These are phyloP conservation scores for Cercospora zeina DNA, from an alignment of 2,329 filamentous ascomycete species.

Conservation along the genomic window DNA sequence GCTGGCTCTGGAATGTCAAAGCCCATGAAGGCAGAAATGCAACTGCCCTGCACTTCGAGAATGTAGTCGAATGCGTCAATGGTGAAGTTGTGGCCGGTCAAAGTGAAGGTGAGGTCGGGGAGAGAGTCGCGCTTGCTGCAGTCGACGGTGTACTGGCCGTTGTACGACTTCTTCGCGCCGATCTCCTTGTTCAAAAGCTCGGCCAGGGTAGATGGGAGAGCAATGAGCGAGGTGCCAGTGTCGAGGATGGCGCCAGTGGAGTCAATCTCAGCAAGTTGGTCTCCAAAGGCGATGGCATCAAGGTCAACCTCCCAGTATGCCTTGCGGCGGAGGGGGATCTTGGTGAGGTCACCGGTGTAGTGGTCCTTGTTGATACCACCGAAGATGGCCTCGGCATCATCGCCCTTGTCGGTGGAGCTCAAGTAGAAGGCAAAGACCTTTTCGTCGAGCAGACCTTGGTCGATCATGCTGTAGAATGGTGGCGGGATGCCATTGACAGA, in stretches of 20 bases:
- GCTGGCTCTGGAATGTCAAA: slow-evolving; percentile 82
- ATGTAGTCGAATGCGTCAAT: slow-evolving; percentile 91
- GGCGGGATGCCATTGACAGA: slow-evolving; percentile 95
- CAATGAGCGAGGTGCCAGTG: slow-evolving; percentile 96
- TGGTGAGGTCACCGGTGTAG: slow-evolving; percentile 82
- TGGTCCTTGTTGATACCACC: slow-evolving; percentile 83
- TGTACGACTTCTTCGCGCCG: slow-evolving; percentile 95
- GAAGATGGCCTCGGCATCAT: slow-evolving; percentile 83
- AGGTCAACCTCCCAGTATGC: slow-evolving; percentile 99
- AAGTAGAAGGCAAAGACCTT: slow-evolving; percentile 97
- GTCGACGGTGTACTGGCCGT: slow-evolving; percentile 93
- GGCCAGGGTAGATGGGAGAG: slow-evolving; percentile 84
- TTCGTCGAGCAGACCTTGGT: slow-evolving; percentile 86
- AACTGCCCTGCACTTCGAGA: slow-evolving; percentile 89
- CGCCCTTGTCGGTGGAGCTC: slow-evolving; percentile 67
- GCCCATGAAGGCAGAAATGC: slow-evolving; percentile 96
- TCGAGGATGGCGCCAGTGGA: slow-evolving; percentile 95
- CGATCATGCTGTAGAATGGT: slow-evolving; percentile 93
- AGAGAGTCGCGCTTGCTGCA: slow-evolving; percentile 80
- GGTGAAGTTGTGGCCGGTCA: slow-evolving; percentile 89
- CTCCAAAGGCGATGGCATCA: slow-evolving; percentile 84
- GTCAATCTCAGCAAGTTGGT: slow-evolving; percentile 83
- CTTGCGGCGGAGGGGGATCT: slow-evolving; percentile 94
- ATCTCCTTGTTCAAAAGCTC: slow-evolving; percentile 98
- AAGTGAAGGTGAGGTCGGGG: slow-evolving; percentile 87